phyloP scores from a whole-genome alignment of 2,329 filamentous ascomycete genomes.

The Furcasterigmium sp. region DNA sequence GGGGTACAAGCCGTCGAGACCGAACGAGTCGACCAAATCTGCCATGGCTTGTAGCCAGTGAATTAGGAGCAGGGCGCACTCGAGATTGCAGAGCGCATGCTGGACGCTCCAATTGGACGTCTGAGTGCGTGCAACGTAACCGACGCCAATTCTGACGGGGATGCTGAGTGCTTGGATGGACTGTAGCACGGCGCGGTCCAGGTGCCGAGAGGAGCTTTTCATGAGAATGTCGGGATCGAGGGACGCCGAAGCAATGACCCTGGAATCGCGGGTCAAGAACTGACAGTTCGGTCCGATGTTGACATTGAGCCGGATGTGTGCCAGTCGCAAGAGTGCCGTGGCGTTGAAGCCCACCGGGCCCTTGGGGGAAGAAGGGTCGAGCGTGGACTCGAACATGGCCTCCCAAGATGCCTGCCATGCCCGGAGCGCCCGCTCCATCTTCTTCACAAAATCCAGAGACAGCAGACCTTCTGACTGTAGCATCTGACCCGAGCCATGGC shows the following conservation, averaged over 20 bases:
- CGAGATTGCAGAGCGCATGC: constrained; percentile 46
- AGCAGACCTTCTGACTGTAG: constrained; percentile 21
- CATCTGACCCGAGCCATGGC: constrained; percentile 22
- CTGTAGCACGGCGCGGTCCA: constrained; percentile 45
- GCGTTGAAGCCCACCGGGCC: constrained; percentile 46
- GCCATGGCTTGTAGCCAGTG: constrained; percentile 29
- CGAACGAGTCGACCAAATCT: constrained; percentile 11
- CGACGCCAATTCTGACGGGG: constrained; percentile 45
- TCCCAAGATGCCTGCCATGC: constrained; percentile 50
- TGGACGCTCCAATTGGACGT: constrained; percentile 51
- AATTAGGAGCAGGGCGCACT: constrained; percentile 41
- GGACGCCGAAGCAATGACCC: constrained; percentile 37
- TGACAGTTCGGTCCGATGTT: constrained; percentile 24
- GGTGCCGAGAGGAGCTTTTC: constrained; percentile 30
- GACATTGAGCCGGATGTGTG: constrained; percentile 18
- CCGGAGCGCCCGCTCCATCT: constrained; percentile 38
- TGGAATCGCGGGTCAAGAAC: constrained; percentile 39
- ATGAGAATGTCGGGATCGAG: constrained; percentile 20
- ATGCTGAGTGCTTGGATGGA: constrained; percentile 50
- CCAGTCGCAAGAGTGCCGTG: constrained; percentile 21
- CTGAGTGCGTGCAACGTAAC: constrained; percentile 46
- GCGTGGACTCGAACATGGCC: constrained; percentile 43
- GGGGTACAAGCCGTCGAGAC: constrained; percentile 5
- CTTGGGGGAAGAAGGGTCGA: constrained; percentile 46
- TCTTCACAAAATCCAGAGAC: constrained; percentile 34